phyloP scores from a whole-genome alignment of 306 rosid genomes.

The Prunus armeniaca region DNA sequence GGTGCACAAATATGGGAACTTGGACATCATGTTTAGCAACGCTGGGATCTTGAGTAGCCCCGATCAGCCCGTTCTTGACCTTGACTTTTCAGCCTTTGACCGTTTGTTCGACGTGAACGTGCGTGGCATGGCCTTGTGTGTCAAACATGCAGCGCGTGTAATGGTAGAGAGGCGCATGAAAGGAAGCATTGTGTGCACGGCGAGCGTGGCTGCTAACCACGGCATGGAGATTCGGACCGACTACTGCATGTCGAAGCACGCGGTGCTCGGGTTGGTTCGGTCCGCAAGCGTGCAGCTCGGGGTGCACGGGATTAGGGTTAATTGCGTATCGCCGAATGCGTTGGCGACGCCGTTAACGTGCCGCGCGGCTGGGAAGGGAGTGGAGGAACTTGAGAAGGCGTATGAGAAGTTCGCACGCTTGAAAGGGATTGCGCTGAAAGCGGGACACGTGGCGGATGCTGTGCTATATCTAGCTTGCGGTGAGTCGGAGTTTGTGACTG shows the following conservation, averaged over 20 bases:
- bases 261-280: slow-evolving; percentile 42
- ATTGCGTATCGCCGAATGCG: slow-evolving; percentile 45
- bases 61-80: slow-evolving; percentile 34
- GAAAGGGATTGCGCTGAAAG: slow-evolving; percentile 36
- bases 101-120: slow-evolving; percentile 26
- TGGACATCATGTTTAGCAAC: slow-evolving; percentile 63
- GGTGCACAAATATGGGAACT: slow-evolving; percentile 25
- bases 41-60: slow-evolving; percentile 30
- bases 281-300: slow-evolving; percentile 47
- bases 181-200: slow-evolving; percentile 50
- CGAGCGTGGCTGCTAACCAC: slow-evolving; percentile 20
- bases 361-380: not conserved
- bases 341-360: slow-evolving; percentile 37
- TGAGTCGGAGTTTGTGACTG: slow-evolving; percentile 38
- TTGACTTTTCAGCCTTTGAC: slow-evolving; percentile 33
- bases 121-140: slow-evolving; percentile 36
- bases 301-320: slow-evolving; percentile 47
- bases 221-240: slow-evolving; percentile 8
- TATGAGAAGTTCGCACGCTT: slow-evolving; percentile 13
- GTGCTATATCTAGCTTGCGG: slow-evolving; percentile 38
- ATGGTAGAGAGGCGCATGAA: slow-evolving; percentile 39
- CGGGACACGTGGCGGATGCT: slow-evolving; percentile 41
- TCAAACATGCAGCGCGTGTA: slow-evolving; percentile 51
- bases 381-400: slow-evolving; percentile 7
- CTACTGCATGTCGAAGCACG: slow-evolving; percentile 54